Base-by-base conservation (phyloP, 2,329 filamentous ascomycete species). In the Pseudocercospora musae region DNA sequence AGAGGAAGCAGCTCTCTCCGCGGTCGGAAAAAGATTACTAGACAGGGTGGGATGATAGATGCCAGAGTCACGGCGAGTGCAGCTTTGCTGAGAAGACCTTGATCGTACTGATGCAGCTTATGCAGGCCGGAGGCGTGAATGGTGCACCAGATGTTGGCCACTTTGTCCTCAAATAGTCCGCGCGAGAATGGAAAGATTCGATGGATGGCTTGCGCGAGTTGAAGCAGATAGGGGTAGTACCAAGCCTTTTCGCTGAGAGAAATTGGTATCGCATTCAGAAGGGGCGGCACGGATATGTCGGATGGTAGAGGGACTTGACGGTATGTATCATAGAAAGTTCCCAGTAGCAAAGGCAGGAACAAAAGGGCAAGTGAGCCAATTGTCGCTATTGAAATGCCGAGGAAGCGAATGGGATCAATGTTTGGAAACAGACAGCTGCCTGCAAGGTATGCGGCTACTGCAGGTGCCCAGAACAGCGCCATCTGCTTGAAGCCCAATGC, bases 401-500 rank as follows among this genome's bases (percentile, higher is more conserved):
- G 68, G 23, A 98, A 85, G 2, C 92, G 87, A 0, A 83, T 75
- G 1, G 88, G 70, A 60, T 89, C 88, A 70, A 93, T 77, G 10
- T 82, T 81, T 0, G 93, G 93, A 66, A 88, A 89, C n/a, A 96
- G 70, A 73, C 93, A 97, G 72, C 88, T 87, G 8, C 94, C 95
- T 0, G 98, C 81, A 1, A 99, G 86, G 73, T 93, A 99, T 31
- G 92, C 89, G 75, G 98, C 98, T 61, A 98, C 88, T 20, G 89
- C 88, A 13, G 96, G 93, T 2, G 96, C 92, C 77, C 97, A 99
- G 79, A 98, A 99, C 15, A 99, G 83, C 0, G 94, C 94, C 96
- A 99, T 99, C 77, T 99, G 95, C 81, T 99, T 99, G 82, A 98
- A 99, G 5, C 92, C 92, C n/a, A 99, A 81, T 2, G 94, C 91